A percentile compares a stretch with the other conserved stretches of the same genome.
Conservation (phyloP, 352 stramenopile genomes). For the Phytophthora megakarya region DNA sequence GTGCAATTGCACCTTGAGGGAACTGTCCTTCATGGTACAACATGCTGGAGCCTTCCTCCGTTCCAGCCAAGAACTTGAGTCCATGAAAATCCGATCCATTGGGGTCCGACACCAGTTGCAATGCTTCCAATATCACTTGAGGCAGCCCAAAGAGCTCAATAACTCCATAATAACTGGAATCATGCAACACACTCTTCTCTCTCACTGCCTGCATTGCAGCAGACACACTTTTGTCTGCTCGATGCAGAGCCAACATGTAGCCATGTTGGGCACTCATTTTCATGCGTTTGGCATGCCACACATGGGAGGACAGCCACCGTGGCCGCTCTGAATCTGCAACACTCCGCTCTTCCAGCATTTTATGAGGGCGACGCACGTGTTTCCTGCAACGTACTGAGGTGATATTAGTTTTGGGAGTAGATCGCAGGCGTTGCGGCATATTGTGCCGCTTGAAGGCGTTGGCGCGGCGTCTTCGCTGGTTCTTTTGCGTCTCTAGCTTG, state of each 20-base stretch:
- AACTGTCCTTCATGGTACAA: constrained; percentile 65
- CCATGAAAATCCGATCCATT: constrained; percentile 69
- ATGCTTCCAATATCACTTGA: constrained; percentile 58
- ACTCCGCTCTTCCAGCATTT: constrained; percentile 36
- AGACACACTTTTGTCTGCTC: constrained; percentile 69
- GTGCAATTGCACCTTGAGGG: constrained; percentile 63
- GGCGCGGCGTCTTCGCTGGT: constrained; percentile 69
- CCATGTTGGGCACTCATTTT: constrained; percentile 59
- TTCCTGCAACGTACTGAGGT: constrained; percentile 49
- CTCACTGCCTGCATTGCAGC: constrained; percentile 63
- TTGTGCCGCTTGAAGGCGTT: constrained; percentile 82
- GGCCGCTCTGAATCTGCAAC: constrained; percentile 11
- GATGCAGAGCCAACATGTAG: constrained; percentile 46
- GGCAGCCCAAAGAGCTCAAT: constrained; percentile 69
- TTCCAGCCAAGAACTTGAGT: constrained; percentile 52
- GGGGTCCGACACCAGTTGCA: constrained; percentile 72
- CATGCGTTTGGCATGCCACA: constrained; percentile 85
- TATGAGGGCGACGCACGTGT: constrained; percentile 60
- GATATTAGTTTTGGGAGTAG: constrained; percentile 7
- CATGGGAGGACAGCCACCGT: constrained; percentile 67
- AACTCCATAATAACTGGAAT: constrained; percentile 67
- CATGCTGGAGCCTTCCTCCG: constrained; percentile 54
- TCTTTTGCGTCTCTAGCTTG: constrained; percentile 60
- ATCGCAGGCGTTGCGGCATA: constrained; percentile 65
- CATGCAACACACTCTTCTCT: constrained; percentile 57